phyloP scores from a whole-genome alignment of 2,329 filamentous ascomycete genomes.

The Malbranchea cinnamomea region DNA sequence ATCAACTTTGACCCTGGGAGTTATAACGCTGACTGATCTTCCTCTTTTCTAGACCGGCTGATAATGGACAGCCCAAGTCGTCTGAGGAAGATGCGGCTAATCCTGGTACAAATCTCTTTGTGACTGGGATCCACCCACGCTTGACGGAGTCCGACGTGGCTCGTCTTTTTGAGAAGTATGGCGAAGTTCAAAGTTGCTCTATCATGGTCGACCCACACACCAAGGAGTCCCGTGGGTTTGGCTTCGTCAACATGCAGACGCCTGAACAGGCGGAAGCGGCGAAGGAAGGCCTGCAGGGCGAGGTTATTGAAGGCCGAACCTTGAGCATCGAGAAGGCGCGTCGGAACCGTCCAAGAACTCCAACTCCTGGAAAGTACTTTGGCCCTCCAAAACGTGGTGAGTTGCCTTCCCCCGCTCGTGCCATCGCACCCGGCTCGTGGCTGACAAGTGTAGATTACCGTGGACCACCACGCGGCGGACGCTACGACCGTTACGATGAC shows the following conservation, averaged over 20 bases:
- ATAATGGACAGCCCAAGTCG: constrained; percentile 29
- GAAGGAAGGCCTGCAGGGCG: constrained; percentile 88
- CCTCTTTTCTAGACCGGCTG: constrained; percentile 2
- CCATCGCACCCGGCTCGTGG: background rate
- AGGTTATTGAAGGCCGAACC: constrained; percentile 86
- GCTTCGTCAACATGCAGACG: constrained; percentile 98
- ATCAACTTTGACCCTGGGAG: background rate
- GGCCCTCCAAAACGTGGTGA: constrained; percentile 93
- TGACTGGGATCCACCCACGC: constrained; percentile 92
- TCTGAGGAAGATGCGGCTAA: constrained; percentile 70
- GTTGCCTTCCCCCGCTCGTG: constrained; percentile 19
- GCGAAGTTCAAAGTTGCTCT: constrained; percentile 96
- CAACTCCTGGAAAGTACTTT: constrained; percentile 97
- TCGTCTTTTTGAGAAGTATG: constrained; percentile 96
- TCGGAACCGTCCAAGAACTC: constrained; percentile 83
- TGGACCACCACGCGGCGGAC: constrained; percentile 30
- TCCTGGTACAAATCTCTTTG: constrained; percentile 94
- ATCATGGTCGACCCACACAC: constrained; percentile 99
- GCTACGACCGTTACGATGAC: constrained; percentile 34
- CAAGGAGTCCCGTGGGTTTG: constrained; percentile 96
- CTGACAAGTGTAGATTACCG: constrained; percentile 29
- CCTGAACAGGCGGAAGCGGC: constrained; percentile 91
- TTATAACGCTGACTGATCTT: constrained; percentile 3
- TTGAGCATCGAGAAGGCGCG: constrained; percentile 98
- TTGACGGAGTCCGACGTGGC: constrained; percentile 80